These are phyloP conservation scores for Fusarium poae DNA, from an alignment of 2,329 filamentous ascomycete species.

Conservation along the genomic window DNA sequence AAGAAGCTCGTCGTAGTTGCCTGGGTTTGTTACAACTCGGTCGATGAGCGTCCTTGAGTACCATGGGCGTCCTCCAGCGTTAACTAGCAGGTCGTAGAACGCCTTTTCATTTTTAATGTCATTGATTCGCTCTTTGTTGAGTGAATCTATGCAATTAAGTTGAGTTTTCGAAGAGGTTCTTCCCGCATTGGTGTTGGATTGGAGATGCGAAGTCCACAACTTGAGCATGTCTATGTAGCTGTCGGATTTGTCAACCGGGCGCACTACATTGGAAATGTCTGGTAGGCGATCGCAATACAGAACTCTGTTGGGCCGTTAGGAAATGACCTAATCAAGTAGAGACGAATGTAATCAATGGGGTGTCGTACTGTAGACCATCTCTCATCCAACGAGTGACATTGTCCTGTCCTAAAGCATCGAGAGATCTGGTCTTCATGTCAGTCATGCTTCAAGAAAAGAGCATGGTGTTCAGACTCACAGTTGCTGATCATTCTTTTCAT, in stretches of 20 bases:
- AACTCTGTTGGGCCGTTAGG: constrained; percentile 27
- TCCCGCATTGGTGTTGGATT: constrained; percentile 7
- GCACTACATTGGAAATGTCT: constrained; percentile 30
- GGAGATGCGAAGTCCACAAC: constrained; percentile 19
- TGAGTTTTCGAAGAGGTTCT: constrained; percentile 4
- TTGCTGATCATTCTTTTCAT: constrained; percentile 4
- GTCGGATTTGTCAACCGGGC: constrained; percentile 25
- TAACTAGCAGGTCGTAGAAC: constrained; percentile 22
- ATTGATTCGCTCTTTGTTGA: constrained; percentile 17
- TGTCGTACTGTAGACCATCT: constrained; percentile 35
- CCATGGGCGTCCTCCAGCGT: constrained; percentile 42
- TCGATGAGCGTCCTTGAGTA: constrained; percentile 33
- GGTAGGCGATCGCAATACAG: constrained; percentile 37
- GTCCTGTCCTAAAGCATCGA: constrained; percentile 21
- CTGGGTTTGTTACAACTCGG: constrained; percentile 24
- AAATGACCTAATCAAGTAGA: neutral
- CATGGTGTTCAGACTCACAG: constrained; percentile 5
- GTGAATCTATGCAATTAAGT: neutral
- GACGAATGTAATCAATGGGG: neutral
- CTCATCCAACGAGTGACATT: constrained; percentile 40
- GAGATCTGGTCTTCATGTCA: constrained; percentile 21
- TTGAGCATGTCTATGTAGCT: constrained; percentile 31
- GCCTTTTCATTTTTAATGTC: constrained; percentile 26
- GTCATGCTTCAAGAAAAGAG: neutral
- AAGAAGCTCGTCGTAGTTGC: constrained; percentile 21